These are phyloP conservation scores for Hyaloperonospora arabidopsidis DNA, from an alignment of 352 stramenopile species.

Conservation along the genomic window DNA sequence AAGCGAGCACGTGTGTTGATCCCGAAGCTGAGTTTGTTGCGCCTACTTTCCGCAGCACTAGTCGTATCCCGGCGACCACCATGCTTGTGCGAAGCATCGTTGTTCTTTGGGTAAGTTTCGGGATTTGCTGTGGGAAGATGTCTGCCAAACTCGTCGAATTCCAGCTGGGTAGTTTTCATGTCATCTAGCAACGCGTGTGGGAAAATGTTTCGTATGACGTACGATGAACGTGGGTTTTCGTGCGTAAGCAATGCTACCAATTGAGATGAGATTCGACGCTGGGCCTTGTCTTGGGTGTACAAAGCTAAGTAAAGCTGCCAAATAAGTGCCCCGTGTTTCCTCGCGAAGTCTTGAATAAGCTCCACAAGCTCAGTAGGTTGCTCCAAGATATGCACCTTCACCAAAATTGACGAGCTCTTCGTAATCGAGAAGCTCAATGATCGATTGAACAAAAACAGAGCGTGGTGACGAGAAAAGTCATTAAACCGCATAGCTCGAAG, in stretches of 20 bases:
- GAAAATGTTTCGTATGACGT: conserved; percentile 78
- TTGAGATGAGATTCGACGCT: conserved; percentile 81
- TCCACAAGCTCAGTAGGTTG: conserved; percentile 82
- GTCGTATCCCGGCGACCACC: conserved; percentile 43
- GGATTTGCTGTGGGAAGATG: conserved; percentile 47
- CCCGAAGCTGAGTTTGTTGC: conserved; percentile 59
- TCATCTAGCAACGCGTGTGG: conserved; percentile 76
- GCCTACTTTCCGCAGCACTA: conserved; percentile 61
- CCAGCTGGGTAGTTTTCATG: conserved; percentile 55
- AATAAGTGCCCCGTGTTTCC: conserved; percentile 73
- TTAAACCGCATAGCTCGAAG: conserved; percentile 80
- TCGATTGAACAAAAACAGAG: conserved; percentile 80
- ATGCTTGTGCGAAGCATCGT: conserved; percentile 40
- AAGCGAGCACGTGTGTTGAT: conserved; percentile 70
- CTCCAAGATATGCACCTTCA: conserved; percentile 83
- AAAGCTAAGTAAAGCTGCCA: conserved; percentile 82
- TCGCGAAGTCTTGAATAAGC: conserved; percentile 77
- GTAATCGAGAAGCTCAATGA: conserved; percentile 79
- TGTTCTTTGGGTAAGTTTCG: conserved; percentile 36
- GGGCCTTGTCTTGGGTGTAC: conserved; percentile 75
- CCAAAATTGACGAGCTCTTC: conserved; percentile 81
- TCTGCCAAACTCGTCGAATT: conserved; percentile 82
- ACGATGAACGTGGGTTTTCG: conserved; percentile 77
- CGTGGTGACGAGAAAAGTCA: conserved; percentile 81
- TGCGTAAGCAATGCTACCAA: conserved; percentile 79